These are phyloP conservation scores for Mycena latifolia DNA, from an alignment of 768 basidiomycete genomes.

Conservation along the genomic window DNA sequence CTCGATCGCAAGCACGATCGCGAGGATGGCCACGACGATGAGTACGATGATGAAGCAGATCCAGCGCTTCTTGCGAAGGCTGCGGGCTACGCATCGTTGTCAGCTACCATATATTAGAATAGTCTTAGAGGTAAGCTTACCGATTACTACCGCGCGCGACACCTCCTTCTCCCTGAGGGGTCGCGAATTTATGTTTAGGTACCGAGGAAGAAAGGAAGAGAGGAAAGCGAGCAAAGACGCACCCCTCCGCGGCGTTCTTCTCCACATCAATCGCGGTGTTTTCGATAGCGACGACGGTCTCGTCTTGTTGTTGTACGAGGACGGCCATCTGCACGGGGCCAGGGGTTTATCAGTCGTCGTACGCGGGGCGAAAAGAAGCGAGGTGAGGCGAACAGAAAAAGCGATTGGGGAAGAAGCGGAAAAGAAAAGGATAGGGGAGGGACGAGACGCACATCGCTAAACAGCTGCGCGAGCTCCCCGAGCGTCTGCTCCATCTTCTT, in stretches of 20 bases:
- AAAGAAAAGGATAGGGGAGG: slow-evolving; percentile 12
- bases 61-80: slow-evolving; percentile 86
- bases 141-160: not conserved
- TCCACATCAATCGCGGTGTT: slow-evolving; percentile 72
- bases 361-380: too few relatives aligned
- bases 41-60: slow-evolving; percentile 82
- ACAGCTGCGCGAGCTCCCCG: slow-evolving; percentile 90
- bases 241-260: slow-evolving; percentile 80
- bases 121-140: not conserved
- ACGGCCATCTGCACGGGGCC: slow-evolving; percentile 72
- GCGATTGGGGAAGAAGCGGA: too few relatives aligned
- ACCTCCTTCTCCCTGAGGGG: too few relatives aligned
- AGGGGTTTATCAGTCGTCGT: not conserved
- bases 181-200: too few relatives aligned
- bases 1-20: slow-evolving; percentile 66
- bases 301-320: slow-evolving; percentile 85
- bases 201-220: not conserved
- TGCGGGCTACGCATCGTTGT: slow-evolving; percentile 65
- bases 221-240: slow-evolving; percentile 40
- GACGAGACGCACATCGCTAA: slow-evolving; percentile 69
- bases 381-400: too few relatives aligned
- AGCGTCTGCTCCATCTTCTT: slow-evolving; percentile 88
- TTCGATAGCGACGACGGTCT: slow-evolving; percentile 75
- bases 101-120: not conserved
- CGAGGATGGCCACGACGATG: slow-evolving; percentile 68